phyloP scores from a whole-genome alignment of 805 yeast species.

The Candida easanensis region DNA sequence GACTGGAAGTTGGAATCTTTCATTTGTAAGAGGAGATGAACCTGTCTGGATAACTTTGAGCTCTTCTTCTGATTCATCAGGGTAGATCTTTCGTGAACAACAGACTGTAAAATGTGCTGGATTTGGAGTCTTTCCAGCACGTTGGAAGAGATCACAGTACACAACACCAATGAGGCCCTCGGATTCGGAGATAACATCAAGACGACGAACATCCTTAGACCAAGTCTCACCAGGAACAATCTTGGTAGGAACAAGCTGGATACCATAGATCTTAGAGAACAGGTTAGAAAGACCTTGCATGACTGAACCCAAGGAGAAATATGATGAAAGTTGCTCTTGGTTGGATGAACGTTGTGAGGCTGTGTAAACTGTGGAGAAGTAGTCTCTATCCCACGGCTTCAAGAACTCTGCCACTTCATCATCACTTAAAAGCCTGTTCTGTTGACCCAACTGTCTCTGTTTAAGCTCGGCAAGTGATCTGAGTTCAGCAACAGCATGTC shows the following conservation, averaged over 20 bases:
- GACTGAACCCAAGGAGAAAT: conserved; percentile 82
- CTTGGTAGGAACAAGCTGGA: conserved; percentile 65
- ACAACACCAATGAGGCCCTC: conserved; percentile 73
- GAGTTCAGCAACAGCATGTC: conserved; percentile 60
- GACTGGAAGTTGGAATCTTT: conserved; percentile 77
- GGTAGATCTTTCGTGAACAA: conserved; percentile 80
- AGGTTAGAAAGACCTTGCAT: conserved; percentile 77
- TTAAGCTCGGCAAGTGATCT: conserved; percentile 41
- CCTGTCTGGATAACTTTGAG: conserved; percentile 34
- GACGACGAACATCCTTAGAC: conserved; percentile 80
- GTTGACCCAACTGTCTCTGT: conserved; percentile 27
- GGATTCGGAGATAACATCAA: conserved; percentile 66
- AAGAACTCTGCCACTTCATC: conserved; percentile 45
- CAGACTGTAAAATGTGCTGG: conserved; percentile 97
- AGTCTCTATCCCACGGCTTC: conserved; percentile 93
- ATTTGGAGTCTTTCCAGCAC: conserved; percentile 69
- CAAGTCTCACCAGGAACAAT: conserved; percentile 77
- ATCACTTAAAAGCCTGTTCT: conserved; percentile 27
- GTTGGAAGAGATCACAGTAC: conserved; percentile 83
- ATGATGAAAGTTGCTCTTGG: conserved; percentile 54
- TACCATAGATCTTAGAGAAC: conserved; percentile 71
- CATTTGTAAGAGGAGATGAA: conserved; percentile 35
- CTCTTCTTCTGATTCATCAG: conserved; percentile 44
- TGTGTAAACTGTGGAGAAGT: conserved; percentile 37
- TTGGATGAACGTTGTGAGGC: conserved; percentile 33